phyloP scores from a whole-genome alignment of 208 protist species.

The Leptomonas pyrrhocoris region DNA sequence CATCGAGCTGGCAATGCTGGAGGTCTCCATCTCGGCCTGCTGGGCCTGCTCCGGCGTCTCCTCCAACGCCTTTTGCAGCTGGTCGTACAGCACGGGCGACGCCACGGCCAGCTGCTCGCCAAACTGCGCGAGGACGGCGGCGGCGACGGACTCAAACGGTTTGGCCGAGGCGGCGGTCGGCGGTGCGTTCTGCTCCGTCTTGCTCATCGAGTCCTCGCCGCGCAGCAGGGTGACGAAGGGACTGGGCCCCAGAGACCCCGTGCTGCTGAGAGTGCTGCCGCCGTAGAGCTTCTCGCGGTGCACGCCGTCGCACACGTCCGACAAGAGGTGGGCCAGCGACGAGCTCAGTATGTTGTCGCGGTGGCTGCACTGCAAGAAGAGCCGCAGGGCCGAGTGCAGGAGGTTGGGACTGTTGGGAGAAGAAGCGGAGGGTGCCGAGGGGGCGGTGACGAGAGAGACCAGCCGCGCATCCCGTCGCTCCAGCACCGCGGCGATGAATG shows the following conservation, averaged over 20 bases:
- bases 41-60: slow-evolving; percentile 77
- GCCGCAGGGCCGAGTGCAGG: slow-evolving; percentile 41
- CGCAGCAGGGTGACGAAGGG: slow-evolving; percentile 31
- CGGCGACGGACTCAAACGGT: slow-evolving; percentile 34
- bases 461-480: slow-evolving; percentile 24
- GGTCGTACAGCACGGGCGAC: slow-evolving; percentile 38
- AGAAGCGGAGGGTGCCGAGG: too few relatives aligned
- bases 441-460: slow-evolving; percentile 16
- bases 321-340: slow-evolving; percentile 56
- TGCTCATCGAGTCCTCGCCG: slow-evolving; percentile 37
- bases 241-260: slow-evolving; percentile 4
- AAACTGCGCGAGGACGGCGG: slow-evolving; percentile 33
- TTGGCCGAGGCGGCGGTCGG: not conserved
- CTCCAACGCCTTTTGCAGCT: slow-evolving; percentile 42
- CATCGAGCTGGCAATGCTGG: slow-evolving; percentile 70
- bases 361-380: slow-evolving; percentile 44
- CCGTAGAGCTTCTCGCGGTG: slow-evolving; percentile 51
- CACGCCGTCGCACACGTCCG: slow-evolving; percentile 44
- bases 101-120: slow-evolving; percentile 30
- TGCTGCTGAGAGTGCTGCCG: not conserved
- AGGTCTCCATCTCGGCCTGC: slow-evolving; percentile 59
- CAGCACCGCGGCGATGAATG: slow-evolving; percentile 45
- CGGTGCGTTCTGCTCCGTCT: slow-evolving; percentile 17
- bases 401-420: slow-evolving; percentile 14
- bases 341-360: slow-evolving; percentile 62